Evolutionary conservation across 495 filamentous ascomycete genomes (phyloP), one percentile per base, ranked within the genome.

Genomic region (Articulospora tetracladia): DNA sequence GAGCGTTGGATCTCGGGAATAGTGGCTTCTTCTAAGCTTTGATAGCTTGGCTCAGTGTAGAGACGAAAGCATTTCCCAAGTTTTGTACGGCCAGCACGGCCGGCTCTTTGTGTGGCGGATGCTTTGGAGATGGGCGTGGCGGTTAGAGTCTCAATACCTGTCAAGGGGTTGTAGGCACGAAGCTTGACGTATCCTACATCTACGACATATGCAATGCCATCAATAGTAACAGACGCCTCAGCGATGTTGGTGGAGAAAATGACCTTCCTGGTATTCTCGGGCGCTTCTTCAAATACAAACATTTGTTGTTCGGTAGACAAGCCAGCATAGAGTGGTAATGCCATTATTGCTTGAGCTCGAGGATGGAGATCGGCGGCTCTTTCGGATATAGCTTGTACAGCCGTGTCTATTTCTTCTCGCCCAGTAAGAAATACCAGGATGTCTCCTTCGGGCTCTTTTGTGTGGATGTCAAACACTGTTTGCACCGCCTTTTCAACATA

Each of bases 211-310:
- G 91, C 85, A 62, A 98, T 91, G 4, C 91, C 92, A 58, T 95
- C 89, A 47, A 98, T 96, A 8, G 94, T 98, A 17, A 98, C 85
- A 0, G 89, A 93, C 20, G 94, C 95, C 75, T 98, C 94, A 32
- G 94, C 91, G 62, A 98, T 97, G 70, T 98, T 98, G 49, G 94
- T 98, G 2, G 90, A 91, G 60, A 98, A 86, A 47, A 98, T 89
- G 30, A 97, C 90, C 70, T 98, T 98, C 15, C 94, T 79, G 23
- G 86, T 88, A 62, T 92, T 92, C 62, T 90, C 88, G 12, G 91
- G 90, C 10, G 94, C 80, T 46, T 87, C 82, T 63, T 96, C 92
- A 62, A 98, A 98, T 51, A 97, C 89, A 59, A 91, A 91, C 76
- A 95, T 86, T 68, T 98, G 94, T 67, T 95, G 83, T 48, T 97